A percentile compares a stretch with the other conserved stretches of the same genome.
Evolutionary conservation across 257 asterid species (phyloP).

Genomic region (Cinchona pubescens): DNA sequence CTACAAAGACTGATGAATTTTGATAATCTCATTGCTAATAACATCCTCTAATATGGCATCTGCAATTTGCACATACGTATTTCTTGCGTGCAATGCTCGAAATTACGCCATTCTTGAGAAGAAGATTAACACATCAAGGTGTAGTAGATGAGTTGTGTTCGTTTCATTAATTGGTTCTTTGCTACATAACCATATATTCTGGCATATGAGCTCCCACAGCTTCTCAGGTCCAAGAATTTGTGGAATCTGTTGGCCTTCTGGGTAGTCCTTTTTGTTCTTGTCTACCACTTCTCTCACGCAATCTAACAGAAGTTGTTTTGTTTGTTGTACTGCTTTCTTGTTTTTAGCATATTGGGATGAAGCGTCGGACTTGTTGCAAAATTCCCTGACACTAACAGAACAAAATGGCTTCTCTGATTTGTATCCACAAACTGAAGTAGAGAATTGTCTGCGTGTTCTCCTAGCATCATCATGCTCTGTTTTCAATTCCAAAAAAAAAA

Average conservation of each 20-base stretch:
- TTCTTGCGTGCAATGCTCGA: conserved; percentile 27
- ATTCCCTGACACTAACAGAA: not conserved
- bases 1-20: not conserved
- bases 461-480: conserved; percentile 20
- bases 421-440: conserved; percentile 27
- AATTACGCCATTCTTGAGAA: conserved; percentile 37
- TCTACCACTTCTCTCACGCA: conserved; percentile 61
- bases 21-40: conserved; percentile 39
- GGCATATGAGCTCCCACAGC: conserved; percentile 57
- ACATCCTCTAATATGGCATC: conserved; percentile 51
- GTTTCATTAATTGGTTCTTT: conserved; percentile 47
- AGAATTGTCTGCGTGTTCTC: conserved; percentile 24
- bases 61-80: conserved; percentile 39
- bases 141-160: conserved; percentile 31
- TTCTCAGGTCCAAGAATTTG: conserved; percentile 56
- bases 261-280: conserved; percentile 25
- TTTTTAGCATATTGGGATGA: conserved; percentile 43
- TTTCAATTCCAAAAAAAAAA: not conserved
- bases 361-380: conserved; percentile 19
- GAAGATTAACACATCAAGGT: conserved; percentile 37
- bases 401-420: conserved; percentile 25
- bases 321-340: conserved; percentile 53
- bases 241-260: conserved; percentile 27
- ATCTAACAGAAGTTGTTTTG: conserved; percentile 55
- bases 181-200: conserved; percentile 70